Base-by-base conservation (phyloP, 2,329 filamentous ascomycete genomes). In the Pseudogymnoascus destructans region DNA sequence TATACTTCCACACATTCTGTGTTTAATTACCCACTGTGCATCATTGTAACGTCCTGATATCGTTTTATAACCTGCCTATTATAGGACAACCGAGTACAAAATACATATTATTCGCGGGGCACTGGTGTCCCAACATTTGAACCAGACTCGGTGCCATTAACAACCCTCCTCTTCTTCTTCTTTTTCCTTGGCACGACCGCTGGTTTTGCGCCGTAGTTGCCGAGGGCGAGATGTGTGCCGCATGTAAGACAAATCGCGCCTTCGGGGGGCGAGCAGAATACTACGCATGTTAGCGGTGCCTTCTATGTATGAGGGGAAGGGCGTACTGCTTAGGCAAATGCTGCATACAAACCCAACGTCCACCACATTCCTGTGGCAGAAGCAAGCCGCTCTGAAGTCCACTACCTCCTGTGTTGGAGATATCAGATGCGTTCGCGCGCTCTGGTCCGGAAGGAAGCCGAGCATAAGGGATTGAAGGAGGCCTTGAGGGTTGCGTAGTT, bases 301-400 rank as follows among this genome's bases (percentile, higher is more conserved):
- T 10, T 19, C 9, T 13, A 40, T 42, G 17, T 7, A 38, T 46
- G 21, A 13, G 36, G 13, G 9, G 38, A 40, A 56, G 11, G n/a
- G 72, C 75, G 66, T 72, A 80, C 77, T 98, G 71, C 89, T 95
- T 46, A 98, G 76, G 69, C 93, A 98, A 65, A 98, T 90, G 61
- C 89, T 95, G 75, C 93, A 98, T 35, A 98, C 92, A 69, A 89
- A 98, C 7, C 91, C 93, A 1, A 91, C 82, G 71, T 96, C 89
- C 42, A 98, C 86, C 17, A 97, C 89, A 33, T 82, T 82, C 56
- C 92, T 80, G 73, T 98, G 93, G 70, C 93, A 98, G 74, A 98
- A 98, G 70, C 93, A 98, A 3, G 93, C 93, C n/a, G 95, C 92
- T 42, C 93, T 83, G 70, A 98, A 98, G 73, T 98, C 95, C 42